Evolutionary conservation across 257 asterid species (phyloP).

Genomic region (Rehmannia glutinosa): DNA sequence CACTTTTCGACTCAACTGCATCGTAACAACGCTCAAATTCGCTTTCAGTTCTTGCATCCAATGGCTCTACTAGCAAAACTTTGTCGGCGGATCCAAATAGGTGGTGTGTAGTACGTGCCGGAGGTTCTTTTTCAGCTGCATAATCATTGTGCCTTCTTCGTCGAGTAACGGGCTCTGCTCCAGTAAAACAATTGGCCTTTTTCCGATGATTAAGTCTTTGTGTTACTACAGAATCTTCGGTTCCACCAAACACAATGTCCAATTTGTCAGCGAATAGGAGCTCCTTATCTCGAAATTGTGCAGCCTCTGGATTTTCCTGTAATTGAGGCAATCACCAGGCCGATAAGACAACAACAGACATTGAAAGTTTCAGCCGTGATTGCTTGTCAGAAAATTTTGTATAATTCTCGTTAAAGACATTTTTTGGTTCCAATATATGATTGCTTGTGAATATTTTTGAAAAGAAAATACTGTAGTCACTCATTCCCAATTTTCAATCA

Average conservation of each 20-base stretch:
- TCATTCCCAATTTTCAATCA: too few relatives aligned
- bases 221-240: conserved; percentile 8
- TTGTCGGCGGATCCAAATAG: too few relatives aligned
- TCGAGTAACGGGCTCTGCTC: conserved; percentile 17
- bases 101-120: background rate
- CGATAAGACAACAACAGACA: too few relatives aligned
- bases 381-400: too few relatives aligned
- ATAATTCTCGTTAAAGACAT: too few relatives aligned
- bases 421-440: too few relatives aligned
- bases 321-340: background rate
- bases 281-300: conserved; percentile 30
- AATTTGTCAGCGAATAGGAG: conserved; percentile 28
- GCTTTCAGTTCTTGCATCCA: too few relatives aligned
- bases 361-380: too few relatives aligned
- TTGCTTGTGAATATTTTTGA: too few relatives aligned
- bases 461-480: too few relatives aligned
- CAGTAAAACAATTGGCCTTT: background rate
- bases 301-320: conserved; percentile 37
- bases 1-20: conserved; percentile 31
- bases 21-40: conserved; percentile 24
- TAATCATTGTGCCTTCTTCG: conserved; percentile 9
- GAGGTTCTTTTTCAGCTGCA: too few relatives aligned
- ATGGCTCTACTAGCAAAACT: conserved; percentile 16
- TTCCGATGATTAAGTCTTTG: conserved; percentile 5
- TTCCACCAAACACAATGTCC: conserved; percentile 22